A percentile compares a stretch with the other conserved stretches of the same genome.
phyloP scores from a whole-genome alignment of 2,329 filamentous ascomycete genomes.

The Aspergillus pseudoterreus region DNA sequence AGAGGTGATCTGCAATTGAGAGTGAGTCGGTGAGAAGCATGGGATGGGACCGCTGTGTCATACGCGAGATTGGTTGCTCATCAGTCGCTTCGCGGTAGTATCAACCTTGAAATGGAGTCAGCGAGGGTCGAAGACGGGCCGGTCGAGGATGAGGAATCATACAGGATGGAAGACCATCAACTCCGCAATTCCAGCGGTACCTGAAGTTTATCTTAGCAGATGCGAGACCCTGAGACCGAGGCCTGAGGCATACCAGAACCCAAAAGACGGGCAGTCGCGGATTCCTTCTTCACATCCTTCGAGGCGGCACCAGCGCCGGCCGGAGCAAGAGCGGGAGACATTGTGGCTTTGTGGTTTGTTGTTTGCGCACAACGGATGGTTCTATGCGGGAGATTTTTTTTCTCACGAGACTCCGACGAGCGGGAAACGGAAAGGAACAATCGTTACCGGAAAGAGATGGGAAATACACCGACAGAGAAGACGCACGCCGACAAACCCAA shows the following conservation, averaged over 20 bases:
- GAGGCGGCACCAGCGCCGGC: constrained; percentile 45
- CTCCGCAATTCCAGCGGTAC: constrained; percentile 88
- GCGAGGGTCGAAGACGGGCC: constrained; percentile 3
- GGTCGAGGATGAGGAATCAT: constrained; percentile 28
- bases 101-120: constrained; percentile 64
- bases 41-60: constrained; percentile 13
- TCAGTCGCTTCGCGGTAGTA: constrained; percentile 96
- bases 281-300: constrained; percentile 76
- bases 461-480: neutral
- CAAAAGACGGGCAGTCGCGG: constrained; percentile 78
- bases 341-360: constrained; percentile 17
- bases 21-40: neutral
- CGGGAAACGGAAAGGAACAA: neutral
- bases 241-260: constrained; percentile 69
- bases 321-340: constrained; percentile 55
- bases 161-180: constrained; percentile 89
- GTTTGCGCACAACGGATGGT: constrained; percentile 4
- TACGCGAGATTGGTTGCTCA: constrained; percentile 90
- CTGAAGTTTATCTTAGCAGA: constrained; percentile 45
- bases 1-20: constrained; percentile 50
- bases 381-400: constrained; percentile 6
- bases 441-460: constrained; percentile 2
- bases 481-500: neutral
- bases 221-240: neutral
- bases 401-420: constrained; percentile 4